These are phyloP conservation scores for Ammopiptanthus mongolicus DNA, from an alignment of 306 rosid species.

Conservation along the genomic window DNA sequence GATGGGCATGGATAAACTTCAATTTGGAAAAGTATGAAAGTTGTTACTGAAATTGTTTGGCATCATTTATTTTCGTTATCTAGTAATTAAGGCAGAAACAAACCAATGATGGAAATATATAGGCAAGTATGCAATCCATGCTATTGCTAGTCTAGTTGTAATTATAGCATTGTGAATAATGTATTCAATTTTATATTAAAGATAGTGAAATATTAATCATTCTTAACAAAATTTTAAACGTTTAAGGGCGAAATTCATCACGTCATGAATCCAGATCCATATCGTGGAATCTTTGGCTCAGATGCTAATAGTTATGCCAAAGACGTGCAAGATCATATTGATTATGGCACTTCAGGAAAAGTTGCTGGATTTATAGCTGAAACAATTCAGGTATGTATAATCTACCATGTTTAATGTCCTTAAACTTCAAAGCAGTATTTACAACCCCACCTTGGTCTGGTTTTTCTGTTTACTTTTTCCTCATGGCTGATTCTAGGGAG, in stretches of 20 bases:
- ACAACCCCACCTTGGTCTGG: background rate
- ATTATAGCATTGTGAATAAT: background rate
- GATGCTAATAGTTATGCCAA: constrained; percentile 53
- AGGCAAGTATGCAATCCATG: background rate
- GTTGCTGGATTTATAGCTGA: constrained; percentile 75
- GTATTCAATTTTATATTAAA: background rate
- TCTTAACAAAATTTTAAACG: constrained; percentile 1
- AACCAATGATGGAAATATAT: background rate
- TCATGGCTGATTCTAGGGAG: constrained; percentile 40
- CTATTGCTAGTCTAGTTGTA: background rate
- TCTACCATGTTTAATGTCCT: background rate
- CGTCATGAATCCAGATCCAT: constrained; percentile 72
- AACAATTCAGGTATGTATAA: constrained; percentile 53
- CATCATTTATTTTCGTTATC: background rate
- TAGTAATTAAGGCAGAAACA: background rate
- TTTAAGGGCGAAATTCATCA: constrained; percentile 73
- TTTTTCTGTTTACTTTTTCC: background rate
- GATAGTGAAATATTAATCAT: background rate
- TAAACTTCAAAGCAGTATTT: background rate
- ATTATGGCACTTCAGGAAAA: constrained; percentile 61
- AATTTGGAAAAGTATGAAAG: constrained; percentile 41
- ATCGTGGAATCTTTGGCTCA: constrained; percentile 55
- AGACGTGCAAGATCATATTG: constrained; percentile 70
- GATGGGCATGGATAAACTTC: constrained; percentile 45
- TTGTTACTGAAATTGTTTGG: background rate